Base-by-base conservation (phyloP, 2,329 filamentous ascomycete species). In the Chaetomium olivaceum region DNA sequence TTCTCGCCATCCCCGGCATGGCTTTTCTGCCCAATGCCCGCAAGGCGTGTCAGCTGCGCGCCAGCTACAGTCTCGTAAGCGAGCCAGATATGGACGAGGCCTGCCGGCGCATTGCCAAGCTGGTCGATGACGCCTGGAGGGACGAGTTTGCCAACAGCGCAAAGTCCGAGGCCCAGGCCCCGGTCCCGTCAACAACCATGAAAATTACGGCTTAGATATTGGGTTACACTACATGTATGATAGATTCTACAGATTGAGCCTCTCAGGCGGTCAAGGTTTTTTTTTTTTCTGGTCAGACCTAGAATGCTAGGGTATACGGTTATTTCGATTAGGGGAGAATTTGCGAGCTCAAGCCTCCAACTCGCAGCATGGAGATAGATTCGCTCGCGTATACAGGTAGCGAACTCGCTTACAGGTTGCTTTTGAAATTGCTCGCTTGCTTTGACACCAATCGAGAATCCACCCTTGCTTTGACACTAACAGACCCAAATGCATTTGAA, bases 31-130 rank as follows among this genome's bases (percentile, higher is more conserved):
- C 60, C 51, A 62, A 62, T 51, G 21, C 27, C 33, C 60, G 60
- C 60, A 46, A 46, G 33, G 60, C 60, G 7, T 48, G 39, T 27
- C 50, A 62, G 19, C 60, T 62, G 23, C 60, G 60, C 11, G 60
- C 60, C 3, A 62, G 60, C 60, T 62, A 62, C 33, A 62, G 60
- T 14, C 60, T 62, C 2, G 60, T 62, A 7, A 62, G 60, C 60
- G 60, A 56, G 2, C 23, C 31, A 1, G 50, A 62, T 19, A 62
- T 62, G 50, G 60, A 62, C 23, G 60, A 62, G 51, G 60, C 60
- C 7, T 62, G 60, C 51, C 33, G 51, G 19, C 60, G 60, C 33
- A 62, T 62, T 19, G 60, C 60, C 50, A 25, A 52, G 31, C 36
- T 62, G 9, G 60, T 62, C 11, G 60, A 62, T 14, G 60, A 62